These are phyloP conservation scores for Williopsis jadinii DNA, from an alignment of 1,139 yeast genomes.

Conservation along the genomic window DNA sequence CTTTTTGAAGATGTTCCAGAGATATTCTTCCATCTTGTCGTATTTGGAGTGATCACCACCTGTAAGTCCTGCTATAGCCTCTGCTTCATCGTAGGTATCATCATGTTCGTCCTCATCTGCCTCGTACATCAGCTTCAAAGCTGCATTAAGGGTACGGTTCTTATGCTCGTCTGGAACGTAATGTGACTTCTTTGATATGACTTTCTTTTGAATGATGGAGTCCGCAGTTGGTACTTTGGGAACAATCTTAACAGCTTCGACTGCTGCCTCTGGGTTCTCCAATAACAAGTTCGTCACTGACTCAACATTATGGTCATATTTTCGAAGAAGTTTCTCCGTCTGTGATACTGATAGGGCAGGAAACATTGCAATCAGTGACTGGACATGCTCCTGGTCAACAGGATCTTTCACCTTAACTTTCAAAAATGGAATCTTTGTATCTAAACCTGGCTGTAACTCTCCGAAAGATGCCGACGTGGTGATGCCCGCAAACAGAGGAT, in stretches of 20 bases:
- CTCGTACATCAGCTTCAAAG: conserved; percentile 57
- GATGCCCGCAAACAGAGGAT: conserved; percentile 50
- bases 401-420: conserved; percentile 1
- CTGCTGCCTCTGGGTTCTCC: conserved; percentile 47
- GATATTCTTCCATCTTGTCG: conserved; percentile 37
- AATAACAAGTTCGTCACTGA: conserved; percentile 50
- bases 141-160: conserved; percentile 54
- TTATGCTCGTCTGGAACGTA: conserved; percentile 40
- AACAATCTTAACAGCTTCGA: conserved; percentile 4
- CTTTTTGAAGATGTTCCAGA: conserved; percentile 52
- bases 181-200: conserved; percentile 10
- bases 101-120: conserved; percentile 75
- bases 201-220: conserved; percentile 15
- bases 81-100: conserved; percentile 79
- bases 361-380: conserved; percentile 46
- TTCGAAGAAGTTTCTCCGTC: conserved; percentile 39
- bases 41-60: conserved; percentile 18
- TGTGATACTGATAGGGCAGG: conserved; percentile 45
- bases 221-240: conserved; percentile 8
- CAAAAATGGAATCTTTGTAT: conserved; percentile 34
- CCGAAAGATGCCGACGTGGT: conserved; percentile 38
- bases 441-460: conserved; percentile 43
- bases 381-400: conserved; percentile 22
- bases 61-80: conserved; percentile 28
- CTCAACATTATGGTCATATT: conserved; percentile 49